Base-by-base conservation (phyloP, 2,329 filamentous ascomycete genomes). In the Coniochaeta sp. region DNA sequence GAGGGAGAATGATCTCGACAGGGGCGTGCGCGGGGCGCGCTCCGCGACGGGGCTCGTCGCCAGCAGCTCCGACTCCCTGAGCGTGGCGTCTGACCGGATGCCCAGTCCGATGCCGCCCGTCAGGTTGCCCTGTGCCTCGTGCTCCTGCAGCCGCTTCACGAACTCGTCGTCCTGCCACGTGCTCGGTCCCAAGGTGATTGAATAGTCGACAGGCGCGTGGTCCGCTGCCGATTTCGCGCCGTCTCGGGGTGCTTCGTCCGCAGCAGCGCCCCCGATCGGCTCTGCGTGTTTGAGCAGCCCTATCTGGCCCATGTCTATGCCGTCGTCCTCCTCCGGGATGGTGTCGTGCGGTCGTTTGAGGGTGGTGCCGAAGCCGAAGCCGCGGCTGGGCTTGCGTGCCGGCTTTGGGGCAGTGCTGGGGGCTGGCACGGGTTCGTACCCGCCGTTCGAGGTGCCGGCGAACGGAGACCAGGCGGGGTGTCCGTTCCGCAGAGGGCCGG, bases 31-130 rank as follows among this genome's bases (percentile, higher is more conserved):
- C 7, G 62, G 62, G 38, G 67, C 72, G 14, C 73, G 70, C 60
- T 74, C 72, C 1, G 72, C 62, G 2, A 70, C 65, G 3, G 73
- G 66, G 6, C 66, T 70, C 3, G 69, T 66, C 1, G 78, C 73
- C 17, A 83, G 65, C 32, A 87, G 73, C n/a, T 84, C 79, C 0
- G 76, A 75, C 64, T 80, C 78, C 24, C 71, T 78, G 19, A 87
- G 72, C 2, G 69, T 78, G 3, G 75, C 71, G 28, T 79, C 75
- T 0, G 82, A 75, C 28, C 70, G 75, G 62, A 82, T 80, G 2
- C 84, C 85, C 36, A 73, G 71, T 1, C 85, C 84, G 12, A 87
- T 65, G 0, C 84, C 85, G n/a, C 83, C 81, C 0, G 83, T 86
- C 28, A 87, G 70, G 38, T 73, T 76, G 1, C 83, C 84, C 8